phyloP scores from a whole-genome alignment of 2,329 filamentous ascomycete species.

The Aspergillus hiratsukae region DNA sequence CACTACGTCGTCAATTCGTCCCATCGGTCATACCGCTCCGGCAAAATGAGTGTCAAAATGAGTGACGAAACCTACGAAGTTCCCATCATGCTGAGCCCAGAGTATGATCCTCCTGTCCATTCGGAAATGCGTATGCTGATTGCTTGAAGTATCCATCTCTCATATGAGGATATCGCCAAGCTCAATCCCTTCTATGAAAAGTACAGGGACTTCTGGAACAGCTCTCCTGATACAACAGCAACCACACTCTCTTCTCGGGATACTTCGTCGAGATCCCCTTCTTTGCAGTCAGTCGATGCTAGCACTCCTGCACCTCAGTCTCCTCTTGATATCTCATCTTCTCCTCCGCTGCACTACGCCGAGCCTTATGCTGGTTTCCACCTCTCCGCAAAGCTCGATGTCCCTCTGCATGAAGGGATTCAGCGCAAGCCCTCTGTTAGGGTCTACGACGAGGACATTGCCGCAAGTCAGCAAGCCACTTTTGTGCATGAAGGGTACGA shows the following conservation, averaged over 20 bases:
- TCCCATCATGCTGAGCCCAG: conserved; percentile 24
- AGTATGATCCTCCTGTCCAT: conserved; percentile 16
- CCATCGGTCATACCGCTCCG: not conserved
- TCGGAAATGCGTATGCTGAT: conserved; percentile 6
- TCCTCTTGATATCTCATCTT: conserved; percentile 7
- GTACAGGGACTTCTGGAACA: conserved; percentile 18
- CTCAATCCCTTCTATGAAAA: conserved; percentile 25
- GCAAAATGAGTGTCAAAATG: conserved; percentile 13
- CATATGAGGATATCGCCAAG: conserved; percentile 23
- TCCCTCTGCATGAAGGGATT: conserved; percentile 9
- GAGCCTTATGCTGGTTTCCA: not conserved
- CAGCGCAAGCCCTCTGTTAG: conserved; percentile 8
- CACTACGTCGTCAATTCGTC: conserved; percentile 7
- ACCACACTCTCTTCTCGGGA: conserved; percentile 7
- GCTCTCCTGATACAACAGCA: conserved; percentile 7
- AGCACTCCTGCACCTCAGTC: conserved; percentile 5
- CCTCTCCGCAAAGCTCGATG: conserved; percentile 2
- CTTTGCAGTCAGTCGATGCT: conserved; percentile 11
- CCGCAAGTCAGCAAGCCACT: conserved; percentile 12
- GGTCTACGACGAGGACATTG: conserved; percentile 5
- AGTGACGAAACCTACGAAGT: conserved; percentile 18
- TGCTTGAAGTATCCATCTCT: conserved; percentile 14
- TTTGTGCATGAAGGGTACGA: conserved; percentile 4
- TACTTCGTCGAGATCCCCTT: conserved; percentile 15
- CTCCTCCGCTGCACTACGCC: conserved; percentile 4